phyloP scores from a whole-genome alignment of 225 moss, liverwort and hornwort species.

The Bryum argenteum region DNA sequence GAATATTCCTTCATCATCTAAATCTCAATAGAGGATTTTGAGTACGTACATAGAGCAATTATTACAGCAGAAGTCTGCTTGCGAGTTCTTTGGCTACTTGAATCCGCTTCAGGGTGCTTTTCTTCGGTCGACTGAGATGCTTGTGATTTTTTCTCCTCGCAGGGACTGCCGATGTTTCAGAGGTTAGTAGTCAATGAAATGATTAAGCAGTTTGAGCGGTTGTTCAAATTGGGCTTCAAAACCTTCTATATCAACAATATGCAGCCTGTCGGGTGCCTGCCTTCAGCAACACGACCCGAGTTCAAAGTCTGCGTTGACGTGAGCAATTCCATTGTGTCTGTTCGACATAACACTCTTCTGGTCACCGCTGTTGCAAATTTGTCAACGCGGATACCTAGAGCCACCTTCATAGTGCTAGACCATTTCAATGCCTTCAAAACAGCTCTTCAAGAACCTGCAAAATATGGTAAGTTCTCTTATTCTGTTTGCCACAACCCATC shows the following conservation, averaged over 20 bases:
- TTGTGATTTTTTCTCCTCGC: conserved; percentile 16
- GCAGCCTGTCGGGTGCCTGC: conserved; percentile 60
- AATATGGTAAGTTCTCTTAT: conserved; percentile 33
- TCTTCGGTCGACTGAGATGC: conserved; percentile 8
- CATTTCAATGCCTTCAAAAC: conserved; percentile 44
- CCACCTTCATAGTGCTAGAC: conserved; percentile 40
- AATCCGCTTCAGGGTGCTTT: not conserved
- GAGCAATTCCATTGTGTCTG: conserved; percentile 31
- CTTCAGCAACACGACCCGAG: conserved; percentile 42
- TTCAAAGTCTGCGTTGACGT: conserved; percentile 39
- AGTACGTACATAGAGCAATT: not conserved
- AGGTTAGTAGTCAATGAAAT: conserved; percentile 43
- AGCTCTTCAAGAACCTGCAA: conserved; percentile 43
- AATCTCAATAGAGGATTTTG: conserved; percentile 12
- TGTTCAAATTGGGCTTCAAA: conserved; percentile 45
- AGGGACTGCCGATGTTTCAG: conserved; percentile 40
- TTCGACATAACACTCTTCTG: conserved; percentile 46
- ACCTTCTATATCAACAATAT: conserved; percentile 53
- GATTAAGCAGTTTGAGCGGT: conserved; percentile 40
- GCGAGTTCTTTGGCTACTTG: conserved; percentile 3
- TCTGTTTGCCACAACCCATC: not conserved
- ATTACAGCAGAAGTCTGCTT: not conserved
- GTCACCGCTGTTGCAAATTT: conserved; percentile 38
- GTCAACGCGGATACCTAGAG: conserved; percentile 36
- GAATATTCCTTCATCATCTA: not conserved